Evolutionary conservation across 2,329 filamentous ascomycete genomes (phyloP).

Genomic region (Colletotrichum chlorophyti): DNA sequence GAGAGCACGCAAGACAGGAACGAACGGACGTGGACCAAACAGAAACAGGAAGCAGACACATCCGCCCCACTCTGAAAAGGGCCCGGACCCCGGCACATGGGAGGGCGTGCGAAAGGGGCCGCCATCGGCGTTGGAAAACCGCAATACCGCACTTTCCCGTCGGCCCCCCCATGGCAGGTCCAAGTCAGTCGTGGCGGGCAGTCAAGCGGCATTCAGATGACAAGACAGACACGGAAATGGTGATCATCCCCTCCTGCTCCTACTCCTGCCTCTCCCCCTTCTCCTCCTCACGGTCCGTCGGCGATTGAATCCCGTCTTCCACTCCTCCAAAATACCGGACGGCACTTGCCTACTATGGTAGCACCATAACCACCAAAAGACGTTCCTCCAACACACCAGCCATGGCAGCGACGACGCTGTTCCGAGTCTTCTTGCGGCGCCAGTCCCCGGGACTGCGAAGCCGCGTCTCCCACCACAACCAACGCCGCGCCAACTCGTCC

Average conservation of each 20-base stretch:
- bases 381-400: neutral
- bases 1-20: slow-evolving; percentile 1
- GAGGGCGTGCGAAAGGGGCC: no score
- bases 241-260: no score
- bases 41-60: slow-evolving; percentile 10
- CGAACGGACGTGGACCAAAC: slow-evolving; percentile 4
- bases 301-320: no score
- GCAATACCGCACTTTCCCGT: slow-evolving; percentile 19
- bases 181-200: slow-evolving; percentile 3
- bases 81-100: slow-evolving; percentile 14
- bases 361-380: neutral
- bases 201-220: neutral
- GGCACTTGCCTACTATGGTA: slow-evolving; percentile 4
- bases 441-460: slow-evolving; percentile 33
- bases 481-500: slow-evolving; percentile 37
- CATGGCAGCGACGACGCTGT: slow-evolving; percentile 34
- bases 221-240: no score
- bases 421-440: slow-evolving; percentile 37
- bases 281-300: no score
- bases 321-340: neutral
- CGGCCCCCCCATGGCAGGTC: neutral
- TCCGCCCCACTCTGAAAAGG: slow-evolving; percentile 1
- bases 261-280: no score
- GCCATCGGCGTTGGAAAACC: slow-evolving; percentile 11
- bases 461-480: slow-evolving; percentile 27